phyloP scores from a whole-genome alignment of 768 basidiomycete species.

The Leccinum disarticulatum region DNA sequence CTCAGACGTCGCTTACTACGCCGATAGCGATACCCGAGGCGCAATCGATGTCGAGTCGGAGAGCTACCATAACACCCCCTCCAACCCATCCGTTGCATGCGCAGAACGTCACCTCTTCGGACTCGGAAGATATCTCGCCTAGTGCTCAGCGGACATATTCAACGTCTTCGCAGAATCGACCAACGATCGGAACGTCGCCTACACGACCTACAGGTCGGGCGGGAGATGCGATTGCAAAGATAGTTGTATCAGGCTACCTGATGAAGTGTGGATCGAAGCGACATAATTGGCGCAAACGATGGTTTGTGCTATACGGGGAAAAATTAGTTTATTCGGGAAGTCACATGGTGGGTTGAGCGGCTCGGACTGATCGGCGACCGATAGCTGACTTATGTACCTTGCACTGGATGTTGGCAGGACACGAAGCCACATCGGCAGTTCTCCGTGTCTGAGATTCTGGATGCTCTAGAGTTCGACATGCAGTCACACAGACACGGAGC shows the following conservation, averaged over 20 bases:
- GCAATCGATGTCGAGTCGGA: conserved; percentile 30
- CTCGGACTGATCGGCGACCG: conserved; percentile 11
- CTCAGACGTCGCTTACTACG: conserved; percentile 50
- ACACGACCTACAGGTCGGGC: conserved; percentile 34
- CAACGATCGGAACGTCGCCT: conserved; percentile 44
- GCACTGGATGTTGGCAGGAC: conserved; percentile 55
- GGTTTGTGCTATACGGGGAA: conserved; percentile 93
- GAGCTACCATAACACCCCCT: conserved; percentile 42
- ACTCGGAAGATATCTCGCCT: conserved; percentile 72
- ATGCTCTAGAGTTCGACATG: conserved; percentile 86
- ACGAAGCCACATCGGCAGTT: conserved; percentile 86
- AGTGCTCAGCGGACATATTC: conserved; percentile 43
- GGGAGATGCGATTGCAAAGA: conserved; percentile 64
- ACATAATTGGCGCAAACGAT: conserved; percentile 93
- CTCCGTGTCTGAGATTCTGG: conserved; percentile 80
- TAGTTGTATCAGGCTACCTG: conserved; percentile 85
- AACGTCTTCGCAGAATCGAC: conserved; percentile 45
- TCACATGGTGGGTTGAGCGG: conserved; percentile 78
- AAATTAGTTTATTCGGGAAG: conserved; percentile 85
- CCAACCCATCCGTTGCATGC: conserved; percentile 43
- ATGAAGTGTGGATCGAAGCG: conserved; percentile 96
- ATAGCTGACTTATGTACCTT: conserved; percentile 10
- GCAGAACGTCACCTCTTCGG: conserved; percentile 68
- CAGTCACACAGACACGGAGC: conserved; percentile 49
- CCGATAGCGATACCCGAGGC: conserved; percentile 54